Evolutionary conservation across 805 yeast genomes (phyloP).

Genomic region (Nakazawaea sp.): DNA sequence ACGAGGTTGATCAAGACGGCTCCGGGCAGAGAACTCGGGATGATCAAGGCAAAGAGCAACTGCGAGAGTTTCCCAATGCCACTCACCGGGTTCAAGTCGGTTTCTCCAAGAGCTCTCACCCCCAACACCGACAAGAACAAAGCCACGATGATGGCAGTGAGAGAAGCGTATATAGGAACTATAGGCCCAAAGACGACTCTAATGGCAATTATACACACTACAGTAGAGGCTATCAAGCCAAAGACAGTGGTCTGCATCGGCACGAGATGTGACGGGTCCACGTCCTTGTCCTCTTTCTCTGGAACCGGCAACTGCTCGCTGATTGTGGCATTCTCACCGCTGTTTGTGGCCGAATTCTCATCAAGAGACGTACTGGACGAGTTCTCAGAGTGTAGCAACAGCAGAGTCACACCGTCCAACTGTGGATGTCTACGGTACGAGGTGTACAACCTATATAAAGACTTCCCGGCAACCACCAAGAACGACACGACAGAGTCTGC

Average conservation of each 20-base stretch:
- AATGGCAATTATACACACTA: conserved; percentile 62
- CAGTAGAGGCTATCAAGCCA: conserved; percentile 62
- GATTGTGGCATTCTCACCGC: neutral
- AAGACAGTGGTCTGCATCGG: conserved; percentile 37
- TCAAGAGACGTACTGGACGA: conserved; percentile 2
- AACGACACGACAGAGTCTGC: conserved; percentile 85
- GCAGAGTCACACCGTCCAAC: neutral
- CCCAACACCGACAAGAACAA: conserved; percentile 77
- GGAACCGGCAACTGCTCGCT: too few species aligned
- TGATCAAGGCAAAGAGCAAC: conserved; percentile 72
- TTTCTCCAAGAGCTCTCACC: conserved; percentile 92
- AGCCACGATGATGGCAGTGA: conserved; percentile 68
- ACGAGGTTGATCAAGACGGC: conserved; percentile 78
- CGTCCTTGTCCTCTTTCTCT: conserved; percentile 15
- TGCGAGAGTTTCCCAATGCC: conserved; percentile 96
- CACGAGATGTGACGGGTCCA: conserved; percentile 41
- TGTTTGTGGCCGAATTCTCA: conserved; percentile 4
- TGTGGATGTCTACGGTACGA: neutral
- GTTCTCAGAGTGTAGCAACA: neutral
- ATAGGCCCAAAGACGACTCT: conserved; percentile 60
- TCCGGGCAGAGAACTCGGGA: conserved; percentile 72
- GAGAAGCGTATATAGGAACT: conserved; percentile 65
- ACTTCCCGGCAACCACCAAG: conserved; percentile 46
- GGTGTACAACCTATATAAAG: conserved; percentile 18
- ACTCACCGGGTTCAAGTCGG: conserved; percentile 93